phyloP scores from a whole-genome alignment of 2,329 filamentous ascomycete species.

The Didymella arachidicola region DNA sequence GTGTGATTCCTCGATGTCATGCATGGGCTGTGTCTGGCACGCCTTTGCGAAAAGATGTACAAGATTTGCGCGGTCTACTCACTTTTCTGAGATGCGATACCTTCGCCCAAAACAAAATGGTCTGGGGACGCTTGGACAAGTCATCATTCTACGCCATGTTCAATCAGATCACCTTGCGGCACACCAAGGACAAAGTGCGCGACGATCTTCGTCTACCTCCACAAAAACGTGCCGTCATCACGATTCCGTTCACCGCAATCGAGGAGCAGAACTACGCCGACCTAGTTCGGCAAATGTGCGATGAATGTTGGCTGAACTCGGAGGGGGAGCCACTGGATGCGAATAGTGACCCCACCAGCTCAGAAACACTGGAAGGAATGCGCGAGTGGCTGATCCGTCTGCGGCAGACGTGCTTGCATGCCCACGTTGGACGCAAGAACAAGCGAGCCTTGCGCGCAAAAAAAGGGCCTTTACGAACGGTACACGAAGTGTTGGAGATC shows the following conservation, averaged over 20 bases:
- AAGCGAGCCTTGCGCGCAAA: conserved; percentile 67
- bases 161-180: conserved; percentile 75
- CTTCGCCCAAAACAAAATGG: conserved; percentile 68
- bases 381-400: conserved; percentile 78
- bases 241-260: conserved; percentile 85
- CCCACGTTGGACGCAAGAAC: conserved; percentile 76
- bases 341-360: conserved; percentile 71
- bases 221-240: conserved; percentile 87
- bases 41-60: conserved; percentile 79
- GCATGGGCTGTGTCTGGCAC: conserved; percentile 94
- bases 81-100: conserved; percentile 82
- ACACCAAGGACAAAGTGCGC: conserved; percentile 83
- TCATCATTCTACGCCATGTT: conserved; percentile 74
- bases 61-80: conserved; percentile 81
- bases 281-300: conserved; percentile 77
- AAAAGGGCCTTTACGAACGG: conserved; percentile 76
- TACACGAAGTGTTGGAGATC: conserved; percentile 83
- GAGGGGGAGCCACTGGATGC: conserved; percentile 68
- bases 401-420: conserved; percentile 84
- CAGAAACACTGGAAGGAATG: conserved; percentile 72
- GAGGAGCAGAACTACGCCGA: conserved; percentile 89
- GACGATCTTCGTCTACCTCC: conserved; percentile 80
- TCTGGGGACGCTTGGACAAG: conserved; percentile 77
- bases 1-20: conserved; percentile 80
- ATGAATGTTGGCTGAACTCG: conserved; percentile 69